These are phyloP conservation scores for Aspergillus egyptiacus DNA, from an alignment of 495 filamentous ascomycete genomes.

Conservation along the genomic window DNA sequence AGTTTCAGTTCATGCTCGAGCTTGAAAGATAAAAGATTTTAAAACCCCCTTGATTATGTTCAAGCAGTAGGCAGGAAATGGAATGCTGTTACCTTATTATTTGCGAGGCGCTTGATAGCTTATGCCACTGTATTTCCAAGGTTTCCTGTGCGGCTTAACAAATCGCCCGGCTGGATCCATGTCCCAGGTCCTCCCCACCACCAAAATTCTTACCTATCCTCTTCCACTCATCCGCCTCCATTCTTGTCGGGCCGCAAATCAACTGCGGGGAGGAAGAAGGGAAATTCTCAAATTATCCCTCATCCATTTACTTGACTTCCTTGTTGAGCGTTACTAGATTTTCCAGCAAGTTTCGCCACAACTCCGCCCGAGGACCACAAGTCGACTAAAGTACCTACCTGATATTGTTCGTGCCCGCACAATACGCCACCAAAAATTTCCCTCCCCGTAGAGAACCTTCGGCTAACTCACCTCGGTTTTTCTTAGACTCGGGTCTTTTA, in stretches of 20 bases:
- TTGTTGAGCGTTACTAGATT: slow-evolving; percentile 1
- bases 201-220: slow-evolving; percentile 21
- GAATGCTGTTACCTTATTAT: neutral
- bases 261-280: slow-evolving; percentile 11
- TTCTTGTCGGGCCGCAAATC: slow-evolving; percentile 15
- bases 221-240: slow-evolving; percentile 11
- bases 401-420: slow-evolving; percentile 15
- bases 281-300: slow-evolving; percentile 14
- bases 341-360: slow-evolving; percentile 11
- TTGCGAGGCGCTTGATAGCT: too few species aligned
- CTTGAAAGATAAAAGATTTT: neutral
- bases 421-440: slow-evolving; percentile 10
- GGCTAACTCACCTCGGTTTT: neutral
- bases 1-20: neutral
- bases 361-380: slow-evolving; percentile 11
- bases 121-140: neutral
- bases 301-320: slow-evolving; percentile 6
- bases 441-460: neutral
- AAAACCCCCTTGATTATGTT: neutral
- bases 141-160: slow-evolving; percentile 11
- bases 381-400: slow-evolving; percentile 6
- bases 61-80: neutral
- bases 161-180: slow-evolving; percentile 11
- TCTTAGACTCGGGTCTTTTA: neutral
- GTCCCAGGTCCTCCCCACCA: slow-evolving; percentile 16